phyloP scores from a whole-genome alignment of 176 grass and related monocot species.

The Coix lacrymajobi region DNA sequence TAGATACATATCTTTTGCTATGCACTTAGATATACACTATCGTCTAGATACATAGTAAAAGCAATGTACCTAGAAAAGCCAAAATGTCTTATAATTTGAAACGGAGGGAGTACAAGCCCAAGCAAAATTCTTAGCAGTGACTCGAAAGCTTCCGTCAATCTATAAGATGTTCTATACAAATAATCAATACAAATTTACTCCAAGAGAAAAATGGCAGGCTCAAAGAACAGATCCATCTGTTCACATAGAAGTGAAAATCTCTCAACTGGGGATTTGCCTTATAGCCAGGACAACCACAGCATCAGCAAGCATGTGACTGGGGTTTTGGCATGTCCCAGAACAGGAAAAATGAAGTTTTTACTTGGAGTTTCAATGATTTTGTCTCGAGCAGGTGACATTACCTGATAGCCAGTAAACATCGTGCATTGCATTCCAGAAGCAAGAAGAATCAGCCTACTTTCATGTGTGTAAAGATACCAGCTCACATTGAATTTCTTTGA shows the following conservation, averaged over 20 bases:
- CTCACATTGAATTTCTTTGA: conserved; percentile 67
- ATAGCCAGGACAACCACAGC: not conserved
- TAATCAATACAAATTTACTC: not conserved
- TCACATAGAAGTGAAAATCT: not conserved
- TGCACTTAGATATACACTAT: not conserved
- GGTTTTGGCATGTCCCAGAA: not conserved
- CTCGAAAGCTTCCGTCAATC: not conserved
- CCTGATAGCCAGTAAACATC: conserved; percentile 79
- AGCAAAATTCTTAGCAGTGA: not conserved
- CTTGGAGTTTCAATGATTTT: not conserved
- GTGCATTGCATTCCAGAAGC: conserved; percentile 95
- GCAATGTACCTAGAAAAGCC: not conserved
- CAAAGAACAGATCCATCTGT: not conserved
- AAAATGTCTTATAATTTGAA: not conserved
- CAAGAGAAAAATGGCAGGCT: not conserved
- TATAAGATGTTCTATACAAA: not conserved
- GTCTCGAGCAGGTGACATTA: conserved; percentile 24
- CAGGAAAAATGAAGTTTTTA: not conserved
- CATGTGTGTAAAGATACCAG: conserved; percentile 96
- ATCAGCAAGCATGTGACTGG: not conserved
- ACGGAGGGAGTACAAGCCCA: not conserved
- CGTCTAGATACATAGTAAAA: not conserved
- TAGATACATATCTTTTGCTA: not conserved
- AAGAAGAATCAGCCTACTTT: conserved; percentile 96
- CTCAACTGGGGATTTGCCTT: not conserved